Evolutionary conservation across 176 grass and related monocot genomes (phyloP), one percentile per base, ranked within the genome.

Genomic region (Aegilops tauschii): DNA sequence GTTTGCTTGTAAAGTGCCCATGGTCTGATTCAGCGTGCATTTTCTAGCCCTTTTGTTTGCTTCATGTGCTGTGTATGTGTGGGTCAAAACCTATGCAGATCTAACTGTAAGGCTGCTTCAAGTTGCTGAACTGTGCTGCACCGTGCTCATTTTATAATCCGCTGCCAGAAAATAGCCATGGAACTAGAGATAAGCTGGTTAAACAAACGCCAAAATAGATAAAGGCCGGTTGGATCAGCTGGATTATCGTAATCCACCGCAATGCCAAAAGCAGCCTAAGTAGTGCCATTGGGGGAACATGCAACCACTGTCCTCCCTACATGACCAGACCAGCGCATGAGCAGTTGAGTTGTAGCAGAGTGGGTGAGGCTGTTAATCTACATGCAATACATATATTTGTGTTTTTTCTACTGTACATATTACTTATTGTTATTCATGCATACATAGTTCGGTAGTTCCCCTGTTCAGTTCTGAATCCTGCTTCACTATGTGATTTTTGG

Each of bases 1-100:
- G 31, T 65, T 65, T 56, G 73, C 73, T 72, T 72, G 56, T 95
- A 89, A 91, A 69, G 80, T 79, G 17, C 23, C 9, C 50, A 50
- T 65, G 30, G 80, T 72, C 76, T 36, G 32, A 78, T 76, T 79
- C 44, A 50, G 21, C 61, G 85, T 65, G 25, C 20, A 62, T 82
- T 79, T 72, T 74, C 61, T 92, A 76, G 30, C 7, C 39, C 72
- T 12, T 3, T 3, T 83, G 34, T 67, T 67, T 59, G 75, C 74
- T 73, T 65, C 16, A 59, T 79, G 61, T 13, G 63, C 71, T 49
- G 5, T 44, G 42, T 78, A 28, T 14, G 39, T 23, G 25, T 69
- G 65, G 72, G 2, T 54, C 23, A 81, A 76, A 27, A 47, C 66
- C 71, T 86, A 54, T 56, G n/a, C 30, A 25, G 30, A 56, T 76